Percentiles rank a stretch among this genome's conserved stretches.
Conservation (phyloP, 805 yeast genomes). For the Pichia californica region DNA sequence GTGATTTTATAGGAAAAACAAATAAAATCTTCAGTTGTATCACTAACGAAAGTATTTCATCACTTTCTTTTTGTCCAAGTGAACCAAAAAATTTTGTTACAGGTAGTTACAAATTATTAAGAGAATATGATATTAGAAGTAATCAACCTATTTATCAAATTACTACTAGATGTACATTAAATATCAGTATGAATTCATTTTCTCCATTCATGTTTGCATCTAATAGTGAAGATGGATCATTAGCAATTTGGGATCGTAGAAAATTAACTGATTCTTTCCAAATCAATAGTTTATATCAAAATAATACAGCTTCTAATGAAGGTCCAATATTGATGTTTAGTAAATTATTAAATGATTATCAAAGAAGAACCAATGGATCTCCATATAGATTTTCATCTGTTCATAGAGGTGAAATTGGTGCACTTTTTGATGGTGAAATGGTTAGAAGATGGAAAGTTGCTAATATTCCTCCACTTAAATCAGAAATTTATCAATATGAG, state of each 20-base stretch:
- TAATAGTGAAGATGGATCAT: slow-evolving; percentile 74
- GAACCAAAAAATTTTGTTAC: slow-evolving; percentile 50
- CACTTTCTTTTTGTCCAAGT: slow-evolving; percentile 60
- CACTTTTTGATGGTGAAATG: slow-evolving; percentile 69
- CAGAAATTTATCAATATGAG: slow-evolving; percentile 21
- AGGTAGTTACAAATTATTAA: slow-evolving; percentile 68
- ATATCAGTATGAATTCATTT: slow-evolving; percentile 63
- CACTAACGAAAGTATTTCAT: slow-evolving; percentile 68
- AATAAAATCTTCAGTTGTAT: slow-evolving; percentile 49
- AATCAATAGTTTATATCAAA: slow-evolving; percentile 5
- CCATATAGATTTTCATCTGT: slow-evolving; percentile 65
- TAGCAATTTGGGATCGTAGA: slow-evolving; percentile 78
- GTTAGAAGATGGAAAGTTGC: slow-evolving; percentile 80
- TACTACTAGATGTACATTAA: slow-evolving; percentile 66
- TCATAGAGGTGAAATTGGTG: slow-evolving; percentile 67
- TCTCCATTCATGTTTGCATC: slow-evolving; percentile 64
- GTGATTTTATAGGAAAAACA: slow-evolving; percentile 44
- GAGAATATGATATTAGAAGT: slow-evolving; percentile 70
- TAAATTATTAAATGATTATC: slow-evolving; percentile 54
- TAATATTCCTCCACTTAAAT: slow-evolving; percentile 35
- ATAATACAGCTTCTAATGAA: slow-evolving; percentile 31
- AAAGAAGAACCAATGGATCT: slow-evolving; percentile 51
- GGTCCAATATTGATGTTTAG: slow-evolving; percentile 52
- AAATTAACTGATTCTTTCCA: slow-evolving; percentile 33
- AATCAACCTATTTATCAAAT: slow-evolving; percentile 64